Evolutionary conservation across 2,329 filamentous ascomycete species (phyloP), one percentile per base, ranked within the genome.

Genomic region (Aureobasidium sp.): DNA sequence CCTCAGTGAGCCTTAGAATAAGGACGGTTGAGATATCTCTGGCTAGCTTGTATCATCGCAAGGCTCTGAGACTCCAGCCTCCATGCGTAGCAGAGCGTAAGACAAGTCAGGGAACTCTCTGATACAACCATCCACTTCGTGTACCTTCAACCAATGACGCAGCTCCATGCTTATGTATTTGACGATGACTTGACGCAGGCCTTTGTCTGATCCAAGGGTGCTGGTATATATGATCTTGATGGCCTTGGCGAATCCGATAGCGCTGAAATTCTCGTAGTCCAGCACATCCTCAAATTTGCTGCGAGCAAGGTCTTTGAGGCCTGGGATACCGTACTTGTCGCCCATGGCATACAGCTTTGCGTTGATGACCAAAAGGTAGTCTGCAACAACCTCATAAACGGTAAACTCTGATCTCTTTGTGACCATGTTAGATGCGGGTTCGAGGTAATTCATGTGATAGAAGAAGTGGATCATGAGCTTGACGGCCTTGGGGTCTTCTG

Each of bases 141-240:
- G n/a, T n/a, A n/a, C n/a, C n/a, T n/a, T n/a, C n/a, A n/a, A n/a
- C n/a, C n/a, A n/a, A n/a, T n/a, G n/a, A n/a, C n/a, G n/a, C n/a
- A n/a, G n/a, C n/a, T n/a, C n/a, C n/a, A n/a, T n/a, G n/a, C n/a
- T n/a, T n/a, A n/a, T n/a, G n/a, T n/a, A n/a, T 14, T 68, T 61
- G 12, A 66, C 62, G 4, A 73, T 68, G 3, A 66, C 63, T 49
- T 73, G 69, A 15, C 71, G 66, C 60, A 74, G 65, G 14, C 67
- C 70, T 22, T 69, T 69, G 59, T 73, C 69, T 1, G 63, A 15
- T 9, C 68, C 63, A 1, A 66, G 67, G 9, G 70, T 72, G 0
- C 65, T 67, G 9, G 63, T 67, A 44, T 69, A 73, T 0, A 68
- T 63, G 12, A 69, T 50, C 24, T 68, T 64, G 9, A 71, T 70